Percentiles rank a stretch among this genome's conserved stretches.
Evolutionary conservation across 1,284 basidiomycete species (phyloP).

Genomic region (Leccinum subatratum): DNA sequence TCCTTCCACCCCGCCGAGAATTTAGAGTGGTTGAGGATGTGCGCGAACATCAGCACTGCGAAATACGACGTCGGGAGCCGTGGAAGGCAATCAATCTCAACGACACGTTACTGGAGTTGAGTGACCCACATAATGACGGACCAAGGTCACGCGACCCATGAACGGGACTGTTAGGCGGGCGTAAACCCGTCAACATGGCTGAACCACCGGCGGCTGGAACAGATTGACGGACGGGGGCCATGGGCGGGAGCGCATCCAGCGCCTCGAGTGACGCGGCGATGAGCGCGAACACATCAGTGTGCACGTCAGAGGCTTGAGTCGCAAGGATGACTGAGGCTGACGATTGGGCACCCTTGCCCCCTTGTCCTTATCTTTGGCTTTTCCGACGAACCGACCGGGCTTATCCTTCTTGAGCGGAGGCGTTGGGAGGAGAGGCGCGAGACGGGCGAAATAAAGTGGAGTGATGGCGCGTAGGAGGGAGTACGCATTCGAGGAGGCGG

Average conservation of each 20-base stretch:
- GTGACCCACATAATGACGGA: too few relatives aligned
- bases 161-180: too few relatives aligned
- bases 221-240: too few relatives aligned
- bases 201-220: too few relatives aligned
- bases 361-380: conserved; percentile 5
- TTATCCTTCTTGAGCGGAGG: conserved; percentile 9
- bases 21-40: too few relatives aligned
- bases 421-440: conserved; percentile 12
- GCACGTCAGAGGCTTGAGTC: background rate
- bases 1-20: too few relatives aligned
- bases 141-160: too few relatives aligned
- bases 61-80: too few relatives aligned
- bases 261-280: conserved; percentile 22
- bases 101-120: too few relatives aligned
- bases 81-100: too few relatives aligned
- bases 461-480: conserved; percentile 23
- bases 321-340: background rate
- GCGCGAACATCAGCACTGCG: too few relatives aligned
- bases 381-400: background rate
- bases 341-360: background rate
- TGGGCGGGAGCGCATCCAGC: conserved; percentile 12
- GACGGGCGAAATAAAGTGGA: conserved; percentile 20
- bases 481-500: conserved; percentile 20
- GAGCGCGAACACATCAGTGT: conserved; percentile 21
- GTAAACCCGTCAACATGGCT: too few relatives aligned